Evolutionary conservation across 306 rosid genomes (phyloP).

Genomic region (Pyrus pyrifolia): DNA sequence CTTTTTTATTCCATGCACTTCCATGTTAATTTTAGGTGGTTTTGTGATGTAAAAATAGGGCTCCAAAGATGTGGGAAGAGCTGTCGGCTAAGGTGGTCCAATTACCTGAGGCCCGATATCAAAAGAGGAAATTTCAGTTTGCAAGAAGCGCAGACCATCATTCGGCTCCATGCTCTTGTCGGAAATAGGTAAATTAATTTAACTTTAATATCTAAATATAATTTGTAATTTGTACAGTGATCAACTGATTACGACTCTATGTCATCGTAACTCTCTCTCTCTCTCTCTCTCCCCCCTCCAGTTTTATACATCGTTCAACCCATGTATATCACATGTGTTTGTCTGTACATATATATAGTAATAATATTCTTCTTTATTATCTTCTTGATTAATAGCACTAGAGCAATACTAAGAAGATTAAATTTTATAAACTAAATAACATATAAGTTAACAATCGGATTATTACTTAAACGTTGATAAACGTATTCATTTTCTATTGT

Average conservation of each 20-base stretch:
- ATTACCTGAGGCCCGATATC: conserved; percentile 93
- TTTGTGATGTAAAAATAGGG: conserved; percentile 28
- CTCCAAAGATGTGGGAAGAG: conserved; percentile 98
- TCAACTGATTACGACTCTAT: not conserved
- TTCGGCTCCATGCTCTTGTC: conserved; percentile 96
- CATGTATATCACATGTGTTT: too few species aligned
- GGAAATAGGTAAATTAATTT: conserved; percentile 63
- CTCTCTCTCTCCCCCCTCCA: too few species aligned
- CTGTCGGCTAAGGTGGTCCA: conserved; percentile 92
- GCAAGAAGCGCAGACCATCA: conserved; percentile 93
- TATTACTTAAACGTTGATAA: too few species aligned
- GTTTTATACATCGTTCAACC: too few species aligned
- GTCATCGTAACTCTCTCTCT: too few species aligned
- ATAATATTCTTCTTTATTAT: too few species aligned
- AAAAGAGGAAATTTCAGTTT: conserved; percentile 95
- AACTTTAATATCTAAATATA: not conserved
- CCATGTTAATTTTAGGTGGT: not conserved
- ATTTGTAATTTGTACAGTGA: not conserved
- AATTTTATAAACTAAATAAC: too few species aligned
- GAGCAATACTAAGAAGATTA: too few species aligned
- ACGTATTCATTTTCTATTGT: too few species aligned
- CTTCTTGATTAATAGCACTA: too few species aligned
- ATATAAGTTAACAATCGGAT: too few species aligned
- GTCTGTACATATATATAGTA: too few species aligned
- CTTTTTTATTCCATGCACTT: not conserved